Evolutionary conservation across 2,329 filamentous ascomycete genomes (phyloP).

Genomic region (Neonectria faginata): DNA sequence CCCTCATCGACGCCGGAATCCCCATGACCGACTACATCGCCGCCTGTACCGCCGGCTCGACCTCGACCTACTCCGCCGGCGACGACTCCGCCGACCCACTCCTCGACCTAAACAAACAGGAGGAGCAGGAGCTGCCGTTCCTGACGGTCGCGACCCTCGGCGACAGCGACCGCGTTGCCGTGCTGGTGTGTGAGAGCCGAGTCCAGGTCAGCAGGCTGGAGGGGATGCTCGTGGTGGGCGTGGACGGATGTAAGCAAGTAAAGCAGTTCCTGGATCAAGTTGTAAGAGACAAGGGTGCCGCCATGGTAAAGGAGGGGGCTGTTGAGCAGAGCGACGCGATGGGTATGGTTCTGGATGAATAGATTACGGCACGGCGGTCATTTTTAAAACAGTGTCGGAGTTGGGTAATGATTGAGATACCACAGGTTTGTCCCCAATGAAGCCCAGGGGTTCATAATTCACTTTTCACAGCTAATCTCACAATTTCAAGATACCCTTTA

Average conservation of each 20-base stretch:
- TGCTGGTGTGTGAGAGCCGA: slow-evolving; percentile 87
- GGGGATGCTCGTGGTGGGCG: slow-evolving; percentile 90
- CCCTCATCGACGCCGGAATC: slow-evolving; percentile 92
- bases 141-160: slow-evolving; percentile 87
- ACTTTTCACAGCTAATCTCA: slow-evolving; percentile 34
- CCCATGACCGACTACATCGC: slow-evolving; percentile 94
- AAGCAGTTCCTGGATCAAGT: slow-evolving; percentile 83
- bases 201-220: slow-evolving; percentile 86
- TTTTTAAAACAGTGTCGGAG: slow-evolving; percentile 34
- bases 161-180: slow-evolving; percentile 78
- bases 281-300: slow-evolving; percentile 76
- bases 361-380: slow-evolving; percentile 27
- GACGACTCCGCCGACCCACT: slow-evolving; percentile 81
- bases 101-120: slow-evolving; percentile 81
- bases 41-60: slow-evolving; percentile 88
- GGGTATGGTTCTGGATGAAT: slow-evolving; percentile 64
- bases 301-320: slow-evolving; percentile 69
- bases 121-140: slow-evolving; percentile 90
- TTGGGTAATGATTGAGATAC: slow-evolving; percentile 35
- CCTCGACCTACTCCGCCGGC: slow-evolving; percentile 72
- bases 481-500: slow-evolving; percentile 44
- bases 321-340: slow-evolving; percentile 62
- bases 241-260: slow-evolving; percentile 92
- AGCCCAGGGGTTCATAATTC: slow-evolving; percentile 4
- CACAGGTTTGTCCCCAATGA: slow-evolving; percentile 17